A percentile compares a stretch with the other conserved stretches of the same genome.
Conservation (phyloP, 2,329 filamentous ascomycete genomes). For the Nigrospora oryzae region DNA sequence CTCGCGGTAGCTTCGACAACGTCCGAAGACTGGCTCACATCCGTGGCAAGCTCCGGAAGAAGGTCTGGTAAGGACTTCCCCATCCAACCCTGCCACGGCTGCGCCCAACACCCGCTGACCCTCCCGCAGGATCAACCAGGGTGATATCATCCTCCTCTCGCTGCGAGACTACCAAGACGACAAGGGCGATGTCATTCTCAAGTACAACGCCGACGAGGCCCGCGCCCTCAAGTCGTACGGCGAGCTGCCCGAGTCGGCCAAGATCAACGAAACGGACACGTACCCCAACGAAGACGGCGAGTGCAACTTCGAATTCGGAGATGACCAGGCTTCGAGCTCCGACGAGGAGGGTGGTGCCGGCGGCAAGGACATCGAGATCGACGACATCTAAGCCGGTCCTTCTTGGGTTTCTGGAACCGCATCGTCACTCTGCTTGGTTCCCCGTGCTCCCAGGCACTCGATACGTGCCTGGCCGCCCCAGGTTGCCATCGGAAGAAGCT, state of each 20-base stretch:
- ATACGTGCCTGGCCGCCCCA: too few relatives aligned
- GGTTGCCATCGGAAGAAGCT: constrained; percentile 24
- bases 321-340: constrained; percentile 64
- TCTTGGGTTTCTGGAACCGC: background rate
- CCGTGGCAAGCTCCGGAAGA: constrained; percentile 96
- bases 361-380: constrained; percentile 75
- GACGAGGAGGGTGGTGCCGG: constrained; percentile 46
- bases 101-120: too few relatives aligned
- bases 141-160: constrained; percentile 83
- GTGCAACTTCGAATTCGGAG: constrained; percentile 97
- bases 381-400: constrained; percentile 67
- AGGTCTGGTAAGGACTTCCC: constrained; percentile 54
- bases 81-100: too few relatives aligned
- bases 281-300: constrained; percentile 91
- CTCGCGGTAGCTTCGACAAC: background rate
- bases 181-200: constrained; percentile 89
- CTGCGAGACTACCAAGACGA: constrained; percentile 91
- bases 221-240: constrained; percentile 93
- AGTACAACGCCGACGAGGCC: constrained; percentile 94
- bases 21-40: constrained; percentile 53
- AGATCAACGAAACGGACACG: constrained; percentile 99
- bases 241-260: constrained; percentile 92
- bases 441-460: background rate
- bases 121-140: constrained; percentile 76
- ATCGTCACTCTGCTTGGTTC: constrained; percentile 5